phyloP scores from a whole-genome alignment of 257 asterid species.

The Leptodermis oblonga region DNA sequence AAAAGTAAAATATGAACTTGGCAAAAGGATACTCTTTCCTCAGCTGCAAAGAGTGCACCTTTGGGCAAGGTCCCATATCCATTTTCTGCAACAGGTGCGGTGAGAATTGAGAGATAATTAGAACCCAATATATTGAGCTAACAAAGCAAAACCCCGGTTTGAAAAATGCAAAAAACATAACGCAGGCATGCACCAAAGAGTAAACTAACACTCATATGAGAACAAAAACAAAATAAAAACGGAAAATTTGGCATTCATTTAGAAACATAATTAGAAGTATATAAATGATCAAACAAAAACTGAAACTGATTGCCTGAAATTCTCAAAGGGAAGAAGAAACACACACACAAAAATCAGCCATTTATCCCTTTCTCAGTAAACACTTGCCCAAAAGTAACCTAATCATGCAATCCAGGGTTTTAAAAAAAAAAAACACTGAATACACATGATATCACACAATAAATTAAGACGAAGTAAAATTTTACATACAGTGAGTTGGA shows the following conservation, averaged over 20 bases:
- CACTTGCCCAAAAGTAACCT: background rate
- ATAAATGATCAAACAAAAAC: background rate
- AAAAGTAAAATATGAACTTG: background rate
- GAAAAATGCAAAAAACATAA: background rate
- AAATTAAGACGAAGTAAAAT: background rate
- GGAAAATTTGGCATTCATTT: background rate
- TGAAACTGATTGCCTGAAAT: background rate
- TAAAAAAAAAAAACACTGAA: no score
- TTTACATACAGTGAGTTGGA: slow-evolving; percentile 75
- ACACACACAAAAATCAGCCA: background rate
- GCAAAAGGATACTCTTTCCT: slow-evolving; percentile 86
- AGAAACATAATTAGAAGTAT: no score
- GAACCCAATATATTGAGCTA: slow-evolving; percentile 4
- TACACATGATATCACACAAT: background rate
- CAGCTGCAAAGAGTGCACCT: slow-evolving; percentile 87
- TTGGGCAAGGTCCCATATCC: slow-evolving; percentile 95
- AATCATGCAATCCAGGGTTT: background rate
- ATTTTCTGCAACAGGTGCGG: slow-evolving; percentile 53
- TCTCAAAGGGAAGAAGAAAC: no score
- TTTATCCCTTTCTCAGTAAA: background rate
- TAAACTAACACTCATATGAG: background rate
- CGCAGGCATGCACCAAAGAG: background rate
- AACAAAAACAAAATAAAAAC: background rate
- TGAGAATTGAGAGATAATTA: background rate
- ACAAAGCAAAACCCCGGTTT: background rate